Evolutionary conservation across 1,139 yeast genomes (phyloP), one percentile per base, ranked within the genome.

Genomic region (Sugiyamaella grinbergsii): DNA sequence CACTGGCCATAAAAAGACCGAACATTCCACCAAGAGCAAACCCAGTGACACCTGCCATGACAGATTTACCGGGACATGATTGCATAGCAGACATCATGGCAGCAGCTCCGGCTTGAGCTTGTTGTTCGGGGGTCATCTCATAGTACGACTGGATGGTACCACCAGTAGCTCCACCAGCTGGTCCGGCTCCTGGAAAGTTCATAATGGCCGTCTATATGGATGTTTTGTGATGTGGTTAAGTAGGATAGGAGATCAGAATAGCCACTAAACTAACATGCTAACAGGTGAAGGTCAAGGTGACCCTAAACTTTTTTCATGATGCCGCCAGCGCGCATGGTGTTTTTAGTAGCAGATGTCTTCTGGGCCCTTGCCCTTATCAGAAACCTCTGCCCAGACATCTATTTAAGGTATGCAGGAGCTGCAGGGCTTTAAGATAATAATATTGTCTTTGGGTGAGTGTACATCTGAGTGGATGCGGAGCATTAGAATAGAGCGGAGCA

Each of bases 1-100:
- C 83, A 44, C 95, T 85, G 3, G 98, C 96, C 98, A 93, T 93
- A 72, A 93, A 91, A 49, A 93, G 74, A 56, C 98, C 98, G 68
- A 93, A 90, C 56, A 91, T 87, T 58, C 97, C 98, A 71, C 98
- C 98, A 42, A 93, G 80, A 34, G 85, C 93, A 71, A 90, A 93
- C 40, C 98, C 98, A 15, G 95, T 83, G 18, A 84, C 97, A 54
- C 97, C 98, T 15, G 96, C 87, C 76, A 91, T 82, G 32, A 78
- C 82, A 0, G 96, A 81, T 68, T 93, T 93, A 19, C 98, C 98
- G 0, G 98, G 97, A 72, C 98, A 93, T 15, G 96, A 87, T 58
- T 85, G 84, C 91, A 90, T 88, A 70, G 85, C 80, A 49, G 77
- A 80, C 66, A 89, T 80, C 84, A 91, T 85, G 66, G 81, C 82